Percentiles rank a stretch among this genome's conserved stretches.
Evolutionary conservation across 139 green algal species (phyloP).

Genomic region (Chlorella vulgaris): DNA sequence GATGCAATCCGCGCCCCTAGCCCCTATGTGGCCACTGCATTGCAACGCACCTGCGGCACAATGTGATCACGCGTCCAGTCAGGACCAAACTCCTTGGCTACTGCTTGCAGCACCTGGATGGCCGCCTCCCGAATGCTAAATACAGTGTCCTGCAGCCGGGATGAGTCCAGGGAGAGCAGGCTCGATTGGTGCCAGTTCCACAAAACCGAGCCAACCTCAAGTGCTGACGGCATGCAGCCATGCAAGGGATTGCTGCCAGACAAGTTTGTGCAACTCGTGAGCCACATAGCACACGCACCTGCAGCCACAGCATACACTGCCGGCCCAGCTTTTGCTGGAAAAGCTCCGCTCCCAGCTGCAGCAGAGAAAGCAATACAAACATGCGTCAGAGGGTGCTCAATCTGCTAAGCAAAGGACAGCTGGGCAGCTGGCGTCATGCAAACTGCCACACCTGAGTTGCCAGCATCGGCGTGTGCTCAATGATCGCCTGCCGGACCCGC

Average conservation of each 20-base stretch:
- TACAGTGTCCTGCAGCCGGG: constrained; percentile 57
- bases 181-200: background rate
- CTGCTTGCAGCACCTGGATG: constrained; percentile 83
- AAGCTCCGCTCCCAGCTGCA: constrained; percentile 54
- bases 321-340: constrained; percentile 89
- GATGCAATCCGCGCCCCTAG: too few relatives aligned
- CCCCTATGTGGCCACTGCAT: too few relatives aligned
- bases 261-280: too few relatives aligned
- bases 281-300: constrained; percentile 54
- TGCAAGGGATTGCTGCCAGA: too few relatives aligned
- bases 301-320: constrained; percentile 96
- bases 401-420: too few relatives aligned
- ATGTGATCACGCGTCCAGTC: constrained; percentile 94
- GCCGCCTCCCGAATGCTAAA: constrained; percentile 92
- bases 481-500: constrained; percentile 97
- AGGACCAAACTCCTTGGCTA: constrained; percentile 92
- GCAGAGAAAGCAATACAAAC: background rate
- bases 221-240: too few relatives aligned
- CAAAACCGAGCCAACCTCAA: background rate
- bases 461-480: constrained; percentile 98
- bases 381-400: background rate
- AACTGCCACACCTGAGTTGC: constrained; percentile 82
- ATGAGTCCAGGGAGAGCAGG: background rate
- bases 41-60: constrained; percentile 87
- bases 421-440: too few relatives aligned